Evolutionary conservation across 1,284 basidiomycete species (phyloP).

Genomic region (Golubevia pallescens): DNA sequence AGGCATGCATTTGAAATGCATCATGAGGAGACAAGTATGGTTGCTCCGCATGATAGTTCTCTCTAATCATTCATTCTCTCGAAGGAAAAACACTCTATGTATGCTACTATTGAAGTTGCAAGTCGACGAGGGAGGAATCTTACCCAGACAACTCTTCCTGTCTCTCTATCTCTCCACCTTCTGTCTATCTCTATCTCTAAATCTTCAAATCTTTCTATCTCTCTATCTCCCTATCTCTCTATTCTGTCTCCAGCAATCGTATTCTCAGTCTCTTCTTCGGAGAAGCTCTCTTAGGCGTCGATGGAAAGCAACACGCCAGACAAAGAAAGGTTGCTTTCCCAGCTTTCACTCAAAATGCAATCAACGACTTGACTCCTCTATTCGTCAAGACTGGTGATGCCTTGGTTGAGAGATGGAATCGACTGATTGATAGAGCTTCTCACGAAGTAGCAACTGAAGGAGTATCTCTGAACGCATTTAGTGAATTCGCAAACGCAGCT

Average conservation of each 20-base stretch:
- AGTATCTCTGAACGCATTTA: neutral
- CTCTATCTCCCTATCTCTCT: neutral
- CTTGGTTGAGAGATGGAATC: neutral
- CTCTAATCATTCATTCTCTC: no score
- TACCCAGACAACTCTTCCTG: neutral
- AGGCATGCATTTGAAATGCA: no score
- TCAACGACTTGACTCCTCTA: constrained; percentile 28
- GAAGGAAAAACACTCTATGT: no score
- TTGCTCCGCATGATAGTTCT: no score
- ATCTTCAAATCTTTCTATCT: neutral
- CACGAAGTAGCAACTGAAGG: neutral
- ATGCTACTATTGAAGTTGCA: no score
- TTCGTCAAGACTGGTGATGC: constrained; percentile 29
- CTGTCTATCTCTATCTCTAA: neutral
- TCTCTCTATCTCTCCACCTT: no score
- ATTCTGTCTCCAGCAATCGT: neutral
- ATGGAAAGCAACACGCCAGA: neutral
- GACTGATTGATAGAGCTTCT: neutral
- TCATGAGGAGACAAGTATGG: no score
- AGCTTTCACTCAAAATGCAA: constrained; percentile 33
- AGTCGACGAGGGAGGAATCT: no score
- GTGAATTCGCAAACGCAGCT: neutral
- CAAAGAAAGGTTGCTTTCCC: constrained; percentile 41
- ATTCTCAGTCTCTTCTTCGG: neutral
- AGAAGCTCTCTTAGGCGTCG: neutral